Conservation (phyloP, 1,284 basidiomycete species). For the Ceratobasidium sp. region DNA sequence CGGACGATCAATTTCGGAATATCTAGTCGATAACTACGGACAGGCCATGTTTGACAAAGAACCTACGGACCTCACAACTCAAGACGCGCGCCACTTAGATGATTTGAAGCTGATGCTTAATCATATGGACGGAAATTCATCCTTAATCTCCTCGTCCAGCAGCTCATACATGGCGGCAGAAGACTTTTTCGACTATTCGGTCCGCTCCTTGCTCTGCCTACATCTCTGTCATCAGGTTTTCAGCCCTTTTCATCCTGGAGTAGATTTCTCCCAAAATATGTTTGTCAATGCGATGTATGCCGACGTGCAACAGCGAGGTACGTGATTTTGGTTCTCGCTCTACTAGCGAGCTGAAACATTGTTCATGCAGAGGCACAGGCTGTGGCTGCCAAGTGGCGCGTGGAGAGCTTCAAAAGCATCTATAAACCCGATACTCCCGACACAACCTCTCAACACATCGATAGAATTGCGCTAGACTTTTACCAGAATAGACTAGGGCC, state of each 20-base stretch:
- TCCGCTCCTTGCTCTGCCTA: conserved; percentile 24
- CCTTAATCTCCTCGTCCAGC: conserved; percentile 11
- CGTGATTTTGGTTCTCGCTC: background rate
- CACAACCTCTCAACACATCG: background rate
- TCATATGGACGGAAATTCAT: conserved; percentile 8
- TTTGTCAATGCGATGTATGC: conserved; percentile 1
- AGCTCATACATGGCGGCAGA: conserved; percentile 22
- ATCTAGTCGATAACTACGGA: conserved; percentile 24
- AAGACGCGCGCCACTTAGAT: conserved; percentile 15
- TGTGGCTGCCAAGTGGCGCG: conserved; percentile 33
- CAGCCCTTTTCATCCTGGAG: conserved; percentile 35
- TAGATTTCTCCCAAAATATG: background rate
- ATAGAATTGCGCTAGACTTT: background rate
- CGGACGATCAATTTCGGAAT: conserved; percentile 24
- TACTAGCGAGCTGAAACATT: background rate
- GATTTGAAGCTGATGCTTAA: conserved; percentile 19
- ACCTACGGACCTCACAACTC: conserved; percentile 2
- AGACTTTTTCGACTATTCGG: conserved; percentile 40
- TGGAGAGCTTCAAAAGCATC: conserved; percentile 29
- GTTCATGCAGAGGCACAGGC: conserved; percentile 12
- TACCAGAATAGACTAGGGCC: background rate
- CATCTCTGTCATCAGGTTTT: conserved; percentile 7
- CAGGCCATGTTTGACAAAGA: conserved; percentile 13
- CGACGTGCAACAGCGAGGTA: conserved; percentile 21
- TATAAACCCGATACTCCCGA: background rate